Evolutionary conservation across 345 rosid species (phyloP), one percentile per base, ranked within the genome.

Genomic region (Dimocarpus longan): DNA sequence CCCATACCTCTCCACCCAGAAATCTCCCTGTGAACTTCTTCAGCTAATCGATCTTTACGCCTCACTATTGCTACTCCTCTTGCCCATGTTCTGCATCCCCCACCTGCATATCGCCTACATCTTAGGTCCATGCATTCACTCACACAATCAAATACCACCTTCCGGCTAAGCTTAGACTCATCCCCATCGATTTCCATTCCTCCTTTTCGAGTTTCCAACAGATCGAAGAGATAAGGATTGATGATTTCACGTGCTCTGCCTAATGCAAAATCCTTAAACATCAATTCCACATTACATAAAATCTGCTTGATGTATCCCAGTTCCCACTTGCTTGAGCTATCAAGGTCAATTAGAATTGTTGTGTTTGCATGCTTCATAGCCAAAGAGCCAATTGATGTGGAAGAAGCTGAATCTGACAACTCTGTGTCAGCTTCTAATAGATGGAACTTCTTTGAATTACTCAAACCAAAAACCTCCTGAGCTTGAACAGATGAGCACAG

Each of bases 1-100:
- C 91, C 86, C 93, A 91, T 88, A 57, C 84, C 84, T 87, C 85
- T 89, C 90, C 91, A 88, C 46, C 80, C 87, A 21, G 82, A 77
- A 19, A 96, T 91, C 86, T 94, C 98, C 82, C 85, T 93, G 79
- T 83, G 89, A 78, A 94, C 72, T 83, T 93, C 93, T 82, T 90
- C 91, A 7, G 91, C 95, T 21, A 96, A 83, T 87, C 80, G 19
- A 11, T 83, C 92, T 52, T 88, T 90, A 64, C 91, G 82, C 70
- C 86, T 89, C 81, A 90, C 81, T 78, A 83, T 85, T 16, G 80
- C 67, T 74, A 82, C 82, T 63, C 95, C 95, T 80, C 84, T 87
- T 10, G 73, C 76, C 95, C 92, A 93, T 16, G 78, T 68, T 77
- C 77, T 79, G 80, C 76, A 87, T 66, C 94, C 97, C 70, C 95